A percentile compares a stretch with the other conserved stretches of the same genome.
phyloP scores from a whole-genome alignment of 768 basidiomycete species.

The Agrocybe pediades region DNA sequence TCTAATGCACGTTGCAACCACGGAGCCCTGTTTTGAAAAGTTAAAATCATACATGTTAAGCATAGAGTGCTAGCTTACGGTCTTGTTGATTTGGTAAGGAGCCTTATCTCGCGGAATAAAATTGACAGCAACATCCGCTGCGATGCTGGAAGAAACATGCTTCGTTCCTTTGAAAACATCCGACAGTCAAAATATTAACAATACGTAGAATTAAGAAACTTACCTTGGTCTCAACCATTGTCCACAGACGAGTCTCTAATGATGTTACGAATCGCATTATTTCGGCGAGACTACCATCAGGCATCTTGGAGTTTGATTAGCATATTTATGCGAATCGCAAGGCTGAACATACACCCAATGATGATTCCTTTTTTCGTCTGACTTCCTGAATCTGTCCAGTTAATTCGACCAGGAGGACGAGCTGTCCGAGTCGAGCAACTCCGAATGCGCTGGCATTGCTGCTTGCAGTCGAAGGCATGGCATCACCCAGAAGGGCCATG shows the following conservation, averaged over 20 bases:
- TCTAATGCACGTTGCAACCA: conserved; percentile 46
- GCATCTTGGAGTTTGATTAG: conserved; percentile 18
- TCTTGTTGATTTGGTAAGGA: conserved; percentile 64
- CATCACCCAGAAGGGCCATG: conserved; percentile 64
- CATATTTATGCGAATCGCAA: background rate
- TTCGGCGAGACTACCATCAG: conserved; percentile 32
- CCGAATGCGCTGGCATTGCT: conserved; percentile 37
- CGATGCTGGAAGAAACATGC: conserved; percentile 48
- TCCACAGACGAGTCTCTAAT: conserved; percentile 58
- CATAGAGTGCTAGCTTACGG: conserved; percentile 38
- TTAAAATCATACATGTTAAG: background rate
- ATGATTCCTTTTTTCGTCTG: conserved; percentile 41
- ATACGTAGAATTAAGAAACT: background rate
- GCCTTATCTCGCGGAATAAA: conserved; percentile 64
- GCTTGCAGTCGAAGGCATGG: conserved; percentile 26
- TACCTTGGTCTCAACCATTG: conserved; percentile 63
- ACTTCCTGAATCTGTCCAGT: conserved; percentile 50
- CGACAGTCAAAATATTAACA: background rate
- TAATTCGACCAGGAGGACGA: conserved; percentile 61
- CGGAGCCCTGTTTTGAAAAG: conserved; percentile 31
- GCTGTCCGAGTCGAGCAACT: conserved; percentile 61
- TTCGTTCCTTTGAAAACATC: conserved; percentile 52
- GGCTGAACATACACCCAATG: conserved; percentile 30
- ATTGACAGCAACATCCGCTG: conserved; percentile 62
- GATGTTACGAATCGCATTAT: conserved; percentile 47